phyloP scores from a whole-genome alignment of 1,284 basidiomycete species.

The Trametes versicolor region DNA sequence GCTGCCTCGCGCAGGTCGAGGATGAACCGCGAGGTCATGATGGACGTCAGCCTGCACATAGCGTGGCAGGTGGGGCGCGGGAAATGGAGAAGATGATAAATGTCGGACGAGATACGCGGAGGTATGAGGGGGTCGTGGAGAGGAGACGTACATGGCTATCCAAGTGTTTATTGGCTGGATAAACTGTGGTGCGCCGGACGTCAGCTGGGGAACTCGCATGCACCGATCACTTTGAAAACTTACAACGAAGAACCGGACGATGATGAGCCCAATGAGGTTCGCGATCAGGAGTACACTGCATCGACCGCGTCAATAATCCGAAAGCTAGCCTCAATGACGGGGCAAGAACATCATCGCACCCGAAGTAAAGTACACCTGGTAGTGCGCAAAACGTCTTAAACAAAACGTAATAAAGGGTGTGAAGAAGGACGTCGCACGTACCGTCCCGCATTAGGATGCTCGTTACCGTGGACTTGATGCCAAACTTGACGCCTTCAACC shows the following conservation, averaged over 20 bases:
- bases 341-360: not conserved
- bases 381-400: not conserved
- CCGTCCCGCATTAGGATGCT: not conserved
- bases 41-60: constrained; percentile 10
- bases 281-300: not conserved
- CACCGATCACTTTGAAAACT: not conserved
- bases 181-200: not conserved
- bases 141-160: constrained; percentile 16
- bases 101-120: too few relatives aligned
- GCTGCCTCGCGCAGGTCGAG: constrained; percentile 20
- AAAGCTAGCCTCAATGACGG: not conserved
- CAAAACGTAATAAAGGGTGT: not conserved
- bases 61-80: too few relatives aligned
- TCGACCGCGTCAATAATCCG: not conserved
- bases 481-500: not conserved
- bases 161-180: constrained; percentile 23
- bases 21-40: constrained; percentile 27
- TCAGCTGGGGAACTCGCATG: too few relatives aligned
- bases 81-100: too few relatives aligned
- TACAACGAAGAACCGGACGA: not conserved
- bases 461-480: not conserved
- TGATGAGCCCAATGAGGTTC: not conserved
- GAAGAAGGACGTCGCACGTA: not conserved
- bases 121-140: not conserved
- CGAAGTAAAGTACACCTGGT: not conserved